These are phyloP conservation scores for Phytophthora meadii DNA, from an alignment of 352 stramenopile species.

Conservation along the genomic window DNA sequence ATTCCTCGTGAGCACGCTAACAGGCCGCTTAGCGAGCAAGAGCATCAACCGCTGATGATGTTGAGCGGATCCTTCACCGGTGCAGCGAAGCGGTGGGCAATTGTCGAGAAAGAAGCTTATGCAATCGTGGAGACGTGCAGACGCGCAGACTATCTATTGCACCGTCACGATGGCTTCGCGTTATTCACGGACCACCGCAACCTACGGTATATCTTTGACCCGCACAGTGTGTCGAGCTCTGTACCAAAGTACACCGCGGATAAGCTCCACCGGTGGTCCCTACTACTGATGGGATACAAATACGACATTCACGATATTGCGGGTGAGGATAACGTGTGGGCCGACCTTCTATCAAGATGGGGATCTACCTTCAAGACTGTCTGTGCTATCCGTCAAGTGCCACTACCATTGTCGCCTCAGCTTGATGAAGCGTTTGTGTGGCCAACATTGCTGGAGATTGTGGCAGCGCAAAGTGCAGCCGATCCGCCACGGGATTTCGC, in stretches of 20 bases:
- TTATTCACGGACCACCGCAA: background rate
- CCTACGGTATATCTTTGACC: constrained; percentile 6
- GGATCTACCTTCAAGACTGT: constrained; percentile 4
- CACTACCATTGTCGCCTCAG: constrained; percentile 3
- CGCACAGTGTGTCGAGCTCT: background rate
- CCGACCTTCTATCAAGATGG: constrained; percentile 12
- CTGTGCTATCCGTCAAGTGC: constrained; percentile 8
- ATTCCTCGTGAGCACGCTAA: too few species aligned
- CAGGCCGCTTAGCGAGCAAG: too few species aligned
- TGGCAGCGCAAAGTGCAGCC: background rate
- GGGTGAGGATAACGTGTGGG: background rate
- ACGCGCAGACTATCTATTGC: too few species aligned
- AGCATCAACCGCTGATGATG: too few species aligned
- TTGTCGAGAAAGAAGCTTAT: too few species aligned
- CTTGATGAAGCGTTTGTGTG: constrained; percentile 9
- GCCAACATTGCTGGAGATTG: background rate
- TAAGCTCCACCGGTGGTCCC: background rate
- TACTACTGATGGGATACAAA: too few species aligned
- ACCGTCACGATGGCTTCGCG: too few species aligned
- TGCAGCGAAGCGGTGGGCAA: too few species aligned
- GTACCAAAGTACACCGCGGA: constrained; percentile 2
- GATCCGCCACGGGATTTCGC: background rate
- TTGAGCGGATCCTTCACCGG: too few species aligned
- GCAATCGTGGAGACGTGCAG: too few species aligned
- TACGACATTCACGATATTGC: too few species aligned